These are phyloP conservation scores for Porcisia deanei DNA, from an alignment of 208 protist genomes.

Conservation along the genomic window DNA sequence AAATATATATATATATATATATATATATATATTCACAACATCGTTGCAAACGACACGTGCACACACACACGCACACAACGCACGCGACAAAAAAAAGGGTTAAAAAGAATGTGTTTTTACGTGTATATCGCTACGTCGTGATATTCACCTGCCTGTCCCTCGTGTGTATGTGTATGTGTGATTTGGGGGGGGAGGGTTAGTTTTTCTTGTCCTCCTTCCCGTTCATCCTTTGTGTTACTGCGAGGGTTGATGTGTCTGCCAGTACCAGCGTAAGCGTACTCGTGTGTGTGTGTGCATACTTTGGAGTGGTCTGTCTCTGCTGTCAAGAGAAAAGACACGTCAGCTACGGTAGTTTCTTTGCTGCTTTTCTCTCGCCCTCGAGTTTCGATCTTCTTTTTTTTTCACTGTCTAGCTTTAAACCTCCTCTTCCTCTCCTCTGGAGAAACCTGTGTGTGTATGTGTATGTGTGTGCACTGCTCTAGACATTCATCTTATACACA, in stretches of 20 bases:
- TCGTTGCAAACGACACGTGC: not conserved
- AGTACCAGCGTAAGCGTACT: not conserved
- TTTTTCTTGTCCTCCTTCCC: slow-evolving; percentile 13
- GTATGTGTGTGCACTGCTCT: not conserved
- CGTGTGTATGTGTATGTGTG: slow-evolving; percentile 1
- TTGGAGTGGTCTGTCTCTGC: not conserved
- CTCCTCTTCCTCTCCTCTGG: no score
- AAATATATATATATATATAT: not conserved
- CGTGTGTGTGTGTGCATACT: slow-evolving; percentile 1
- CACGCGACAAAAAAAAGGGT: not conserved
- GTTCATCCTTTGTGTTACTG: not conserved
- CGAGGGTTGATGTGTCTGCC: not conserved
- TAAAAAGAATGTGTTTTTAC: not conserved
- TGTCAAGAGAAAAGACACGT: no score
- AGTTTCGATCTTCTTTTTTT: slow-evolving; percentile 17
- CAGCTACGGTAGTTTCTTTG: not conserved
- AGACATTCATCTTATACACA: no score
- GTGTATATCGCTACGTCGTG: slow-evolving; percentile 3
- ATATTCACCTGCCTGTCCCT: not conserved
- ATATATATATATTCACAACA: not conserved
- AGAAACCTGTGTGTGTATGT: not conserved
- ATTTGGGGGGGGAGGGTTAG: not conserved
- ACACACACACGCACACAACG: not conserved
- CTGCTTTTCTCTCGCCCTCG: not conserved
- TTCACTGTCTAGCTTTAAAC: not conserved